A percentile compares a stretch with the other conserved stretches of the same genome.
These are phyloP conservation scores for Collybiopsis confluens DNA, from an alignment of 768 basidiomycete genomes.

Conservation along the genomic window DNA sequence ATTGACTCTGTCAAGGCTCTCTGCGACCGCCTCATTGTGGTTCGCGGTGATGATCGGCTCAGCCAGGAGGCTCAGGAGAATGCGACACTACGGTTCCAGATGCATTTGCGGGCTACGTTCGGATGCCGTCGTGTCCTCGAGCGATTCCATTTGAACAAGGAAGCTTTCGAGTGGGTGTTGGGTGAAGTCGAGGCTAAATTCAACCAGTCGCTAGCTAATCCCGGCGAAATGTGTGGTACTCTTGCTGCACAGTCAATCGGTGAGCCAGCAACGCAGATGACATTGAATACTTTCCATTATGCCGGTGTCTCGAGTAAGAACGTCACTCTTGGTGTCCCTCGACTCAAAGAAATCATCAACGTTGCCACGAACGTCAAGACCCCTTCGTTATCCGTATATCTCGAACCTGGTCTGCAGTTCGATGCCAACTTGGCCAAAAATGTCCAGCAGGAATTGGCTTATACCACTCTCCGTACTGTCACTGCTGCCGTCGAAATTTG, in stretches of 20 bases:
- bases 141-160: slow-evolving; percentile 79
- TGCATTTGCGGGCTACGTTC: slow-evolving; percentile 88
- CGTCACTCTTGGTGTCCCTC: slow-evolving; percentile 98
- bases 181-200: slow-evolving; percentile 96
- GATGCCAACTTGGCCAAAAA: slow-evolving; percentile 70
- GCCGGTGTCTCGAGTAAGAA: slow-evolving; percentile 99
- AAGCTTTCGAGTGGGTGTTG: slow-evolving; percentile 97
- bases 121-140: slow-evolving; percentile 86
- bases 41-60: slow-evolving; percentile 80
- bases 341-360: slow-evolving; percentile 98
- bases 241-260: slow-evolving; percentile 98
- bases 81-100: slow-evolving; percentile 87
- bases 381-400: slow-evolving; percentile 90
- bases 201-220: slow-evolving; percentile 86
- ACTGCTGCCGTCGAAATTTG: slow-evolving; percentile 96
- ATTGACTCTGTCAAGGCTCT: slow-evolving; percentile 75
- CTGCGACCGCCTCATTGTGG: slow-evolving; percentile 72
- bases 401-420: slow-evolving; percentile 64
- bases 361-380: slow-evolving; percentile 99
- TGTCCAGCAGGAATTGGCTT: slow-evolving; percentile 90
- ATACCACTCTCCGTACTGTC: slow-evolving; percentile 89
- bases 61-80: slow-evolving; percentile 80
- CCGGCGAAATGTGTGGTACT: slow-evolving; percentile 99
- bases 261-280: slow-evolving; percentile 99
- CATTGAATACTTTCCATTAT: slow-evolving; percentile 99